Evolutionary conservation across 176 grass and related monocot genomes (phyloP).

Genomic region (Rhynchospora breviuscula): DNA sequence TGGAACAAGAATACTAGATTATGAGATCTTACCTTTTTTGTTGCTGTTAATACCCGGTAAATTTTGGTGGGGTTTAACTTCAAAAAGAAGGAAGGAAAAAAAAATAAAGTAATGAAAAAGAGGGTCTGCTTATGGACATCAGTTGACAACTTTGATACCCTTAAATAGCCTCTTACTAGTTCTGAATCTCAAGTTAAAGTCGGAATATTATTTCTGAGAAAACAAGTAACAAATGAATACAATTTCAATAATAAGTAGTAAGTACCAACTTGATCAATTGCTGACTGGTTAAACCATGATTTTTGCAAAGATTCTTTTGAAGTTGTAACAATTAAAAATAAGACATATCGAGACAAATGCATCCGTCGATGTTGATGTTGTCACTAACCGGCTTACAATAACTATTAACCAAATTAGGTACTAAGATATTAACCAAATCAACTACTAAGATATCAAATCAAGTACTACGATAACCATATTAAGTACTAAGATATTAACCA

Average conservation of each 20-base stretch:
- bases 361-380: not conserved
- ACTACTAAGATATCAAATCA: not conserved
- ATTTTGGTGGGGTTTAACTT: not conserved
- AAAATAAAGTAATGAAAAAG: not conserved
- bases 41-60: not conserved
- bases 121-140: not conserved
- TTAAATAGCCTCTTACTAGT: conserved; percentile 13
- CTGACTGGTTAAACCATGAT: conserved; percentile 1
- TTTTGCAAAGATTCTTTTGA: not conserved
- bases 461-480: too few species aligned
- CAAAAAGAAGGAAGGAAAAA: not conserved
- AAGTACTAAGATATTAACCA: not conserved
- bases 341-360: not conserved
- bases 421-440: not conserved
- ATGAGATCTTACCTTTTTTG: not conserved
- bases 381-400: not conserved
- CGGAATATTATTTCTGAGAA: conserved; percentile 5
- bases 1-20: not conserved
- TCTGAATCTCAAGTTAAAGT: conserved; percentile 6
- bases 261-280: not conserved
- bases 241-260: not conserved
- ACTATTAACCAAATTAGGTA: not conserved
- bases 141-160: conserved; percentile 8
- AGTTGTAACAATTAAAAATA: not conserved
- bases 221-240: not conserved